These are phyloP conservation scores for Hortaea sp. DNA, from an alignment of 2,329 filamentous ascomycete genomes.

Conservation along the genomic window DNA sequence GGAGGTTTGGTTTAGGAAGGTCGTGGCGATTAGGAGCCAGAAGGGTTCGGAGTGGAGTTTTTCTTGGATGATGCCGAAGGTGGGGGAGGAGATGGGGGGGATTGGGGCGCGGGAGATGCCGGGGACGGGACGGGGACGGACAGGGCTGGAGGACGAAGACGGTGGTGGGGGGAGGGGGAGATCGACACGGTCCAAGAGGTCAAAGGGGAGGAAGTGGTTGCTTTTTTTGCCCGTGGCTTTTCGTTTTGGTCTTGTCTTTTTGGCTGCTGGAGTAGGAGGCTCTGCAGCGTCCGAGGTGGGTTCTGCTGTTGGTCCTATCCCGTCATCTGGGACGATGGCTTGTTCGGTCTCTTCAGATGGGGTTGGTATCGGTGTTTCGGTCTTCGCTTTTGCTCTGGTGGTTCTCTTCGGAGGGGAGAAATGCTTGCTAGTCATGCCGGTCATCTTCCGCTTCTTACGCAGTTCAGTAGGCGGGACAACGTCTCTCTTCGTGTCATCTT, in stretches of 20 bases:
- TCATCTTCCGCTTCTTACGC: slow-evolving; percentile 22
- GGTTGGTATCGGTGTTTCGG: background rate
- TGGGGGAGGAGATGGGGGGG: slow-evolving; percentile 51
- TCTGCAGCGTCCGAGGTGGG: background rate
- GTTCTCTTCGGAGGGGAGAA: slow-evolving; percentile 16
- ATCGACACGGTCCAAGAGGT: slow-evolving; percentile 19
- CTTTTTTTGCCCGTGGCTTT: slow-evolving; percentile 17
- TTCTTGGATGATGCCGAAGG: slow-evolving; percentile 79
- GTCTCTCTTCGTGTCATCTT: no score
- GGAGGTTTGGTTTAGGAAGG: slow-evolving; percentile 73
- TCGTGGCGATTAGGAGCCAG: slow-evolving; percentile 68
- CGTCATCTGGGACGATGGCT: background rate
- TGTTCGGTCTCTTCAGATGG: background rate
- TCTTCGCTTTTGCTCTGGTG: background rate
- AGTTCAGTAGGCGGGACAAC: background rate
- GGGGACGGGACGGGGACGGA: slow-evolving; percentile 12
- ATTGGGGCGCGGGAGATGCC: slow-evolving; percentile 46
- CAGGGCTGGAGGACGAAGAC: slow-evolving; percentile 10
- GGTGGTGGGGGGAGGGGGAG: slow-evolving; percentile 6
- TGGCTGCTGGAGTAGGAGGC: background rate
- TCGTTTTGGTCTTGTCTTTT: slow-evolving; percentile 2
- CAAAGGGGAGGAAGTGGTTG: slow-evolving; percentile 12
- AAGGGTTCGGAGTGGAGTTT: slow-evolving; percentile 65
- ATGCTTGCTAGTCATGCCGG: slow-evolving; percentile 24
- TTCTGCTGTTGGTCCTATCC: background rate